These are phyloP conservation scores for Penicillium silybi DNA, from an alignment of 495 filamentous ascomycete species.

Conservation along the genomic window DNA sequence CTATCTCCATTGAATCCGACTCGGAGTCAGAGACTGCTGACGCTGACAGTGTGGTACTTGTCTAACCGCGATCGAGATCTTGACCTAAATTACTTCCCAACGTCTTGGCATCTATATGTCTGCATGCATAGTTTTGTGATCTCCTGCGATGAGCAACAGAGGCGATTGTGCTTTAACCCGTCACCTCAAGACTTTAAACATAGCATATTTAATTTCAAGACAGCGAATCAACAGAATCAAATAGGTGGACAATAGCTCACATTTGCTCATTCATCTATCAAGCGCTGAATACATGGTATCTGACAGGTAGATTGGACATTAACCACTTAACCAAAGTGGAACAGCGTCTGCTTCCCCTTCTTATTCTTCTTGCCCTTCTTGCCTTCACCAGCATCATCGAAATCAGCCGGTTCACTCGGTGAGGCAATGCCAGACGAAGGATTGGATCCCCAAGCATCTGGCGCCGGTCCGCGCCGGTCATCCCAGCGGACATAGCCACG, in stretches of 20 bases:
- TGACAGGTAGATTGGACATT: background rate
- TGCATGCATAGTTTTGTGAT: background rate
- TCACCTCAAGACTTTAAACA: background rate
- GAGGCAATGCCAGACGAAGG: constrained; percentile 22
- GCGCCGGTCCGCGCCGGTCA: constrained; percentile 35
- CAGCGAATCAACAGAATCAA: background rate
- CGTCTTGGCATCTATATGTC: background rate
- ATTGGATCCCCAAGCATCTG: constrained; percentile 46
- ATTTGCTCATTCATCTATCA: constrained; percentile 2
- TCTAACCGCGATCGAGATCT: background rate
- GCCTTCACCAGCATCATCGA: constrained; percentile 37
- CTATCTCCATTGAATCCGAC: constrained; percentile 9
- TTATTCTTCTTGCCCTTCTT: constrained; percentile 70
- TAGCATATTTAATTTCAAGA: background rate
- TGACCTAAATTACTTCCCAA: background rate
- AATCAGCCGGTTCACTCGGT: constrained; percentile 23
- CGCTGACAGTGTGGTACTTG: constrained; percentile 11
- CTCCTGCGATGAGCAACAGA: background rate
- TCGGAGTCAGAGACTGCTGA: background rate
- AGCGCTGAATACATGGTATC: constrained; percentile 1
- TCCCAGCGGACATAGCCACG: constrained; percentile 68
- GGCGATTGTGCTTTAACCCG: background rate
- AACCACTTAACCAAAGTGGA: constrained; percentile 47
- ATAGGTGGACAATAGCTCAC: background rate
- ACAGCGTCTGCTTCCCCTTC: constrained; percentile 75